A percentile compares a stretch with the other conserved stretches of the same genome.
Conservation (phyloP, 75 land plant genomes). For the Cupressus sempervirens region DNA sequence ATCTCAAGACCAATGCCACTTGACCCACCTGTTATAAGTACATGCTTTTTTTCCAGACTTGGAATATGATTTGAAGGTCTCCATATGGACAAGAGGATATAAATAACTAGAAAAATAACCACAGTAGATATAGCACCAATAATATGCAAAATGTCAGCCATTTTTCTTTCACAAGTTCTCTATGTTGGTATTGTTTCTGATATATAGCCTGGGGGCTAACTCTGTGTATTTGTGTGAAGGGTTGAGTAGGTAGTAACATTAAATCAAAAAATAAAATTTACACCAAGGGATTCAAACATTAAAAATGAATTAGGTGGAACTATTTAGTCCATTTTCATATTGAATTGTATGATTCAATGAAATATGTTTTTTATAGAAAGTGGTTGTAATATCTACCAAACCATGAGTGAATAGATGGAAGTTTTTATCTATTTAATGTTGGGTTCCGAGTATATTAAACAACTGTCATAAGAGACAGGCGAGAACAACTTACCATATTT, state of each 20-base stretch:
- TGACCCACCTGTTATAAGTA: conserved; percentile 38
- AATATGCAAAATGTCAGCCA: not conserved
- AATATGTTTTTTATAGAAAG: too few relatives aligned
- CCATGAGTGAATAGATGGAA: too few relatives aligned
- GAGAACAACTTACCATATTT: too few relatives aligned
- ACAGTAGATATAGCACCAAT: not conserved
- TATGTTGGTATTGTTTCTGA: not conserved
- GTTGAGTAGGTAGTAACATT: not conserved
- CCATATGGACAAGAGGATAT: not conserved
- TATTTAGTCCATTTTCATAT: too few relatives aligned
- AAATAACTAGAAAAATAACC: not conserved
- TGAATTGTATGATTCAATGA: too few relatives aligned
- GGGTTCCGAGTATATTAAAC: too few relatives aligned
- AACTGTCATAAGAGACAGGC: too few relatives aligned
- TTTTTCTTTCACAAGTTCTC: not conserved
- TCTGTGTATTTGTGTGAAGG: not conserved
- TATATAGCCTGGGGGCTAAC: not conserved
- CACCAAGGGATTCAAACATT: too few relatives aligned
- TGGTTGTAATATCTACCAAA: too few relatives aligned
- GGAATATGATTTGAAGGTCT: not conserved
- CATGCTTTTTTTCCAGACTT: conserved; percentile 25
- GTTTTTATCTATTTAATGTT: too few relatives aligned
- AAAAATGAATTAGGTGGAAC: too few relatives aligned
- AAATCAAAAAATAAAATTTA: too few relatives aligned
- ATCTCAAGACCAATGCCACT: conserved; percentile 37